Evolutionary conservation across 2,329 filamentous ascomycete species (phyloP).

Genomic region (Aspergillus sp.): DNA sequence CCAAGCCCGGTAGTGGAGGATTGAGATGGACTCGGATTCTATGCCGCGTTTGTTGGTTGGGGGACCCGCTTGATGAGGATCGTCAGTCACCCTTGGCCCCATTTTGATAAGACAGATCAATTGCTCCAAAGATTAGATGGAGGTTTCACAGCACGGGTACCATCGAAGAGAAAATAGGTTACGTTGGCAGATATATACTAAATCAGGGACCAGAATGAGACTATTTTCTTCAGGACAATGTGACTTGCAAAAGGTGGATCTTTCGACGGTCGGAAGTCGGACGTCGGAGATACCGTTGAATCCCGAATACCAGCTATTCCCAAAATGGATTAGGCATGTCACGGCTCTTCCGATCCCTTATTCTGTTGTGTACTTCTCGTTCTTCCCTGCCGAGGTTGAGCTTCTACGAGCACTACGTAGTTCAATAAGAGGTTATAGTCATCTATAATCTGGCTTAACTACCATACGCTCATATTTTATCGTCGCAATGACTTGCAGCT

Average conservation of each 20-base stretch:
- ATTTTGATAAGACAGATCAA: neutral
- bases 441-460: no score
- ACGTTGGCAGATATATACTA: neutral
- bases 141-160: neutral
- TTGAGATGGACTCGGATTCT: neutral
- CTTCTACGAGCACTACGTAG: no score
- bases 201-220: neutral
- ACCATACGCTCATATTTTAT: neutral
- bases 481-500: neutral
- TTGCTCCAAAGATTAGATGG: no score
- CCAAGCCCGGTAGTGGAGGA: conserved; percentile 5
- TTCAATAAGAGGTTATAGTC: no score
- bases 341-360: neutral
- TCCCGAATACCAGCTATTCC: neutral
- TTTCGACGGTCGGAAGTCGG: neutral
- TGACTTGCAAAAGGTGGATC: neutral
- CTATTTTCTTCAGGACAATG: no score
- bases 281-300: neutral
- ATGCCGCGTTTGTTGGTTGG: neutral
- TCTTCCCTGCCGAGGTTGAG: no score
- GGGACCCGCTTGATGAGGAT: neutral
- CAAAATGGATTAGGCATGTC: neutral
- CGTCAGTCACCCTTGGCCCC: neutral
- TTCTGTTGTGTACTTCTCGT: no score
- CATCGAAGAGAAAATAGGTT: neutral